Conservation (phyloP, 306 rosid species). For the Ziziphus jujuba region DNA sequence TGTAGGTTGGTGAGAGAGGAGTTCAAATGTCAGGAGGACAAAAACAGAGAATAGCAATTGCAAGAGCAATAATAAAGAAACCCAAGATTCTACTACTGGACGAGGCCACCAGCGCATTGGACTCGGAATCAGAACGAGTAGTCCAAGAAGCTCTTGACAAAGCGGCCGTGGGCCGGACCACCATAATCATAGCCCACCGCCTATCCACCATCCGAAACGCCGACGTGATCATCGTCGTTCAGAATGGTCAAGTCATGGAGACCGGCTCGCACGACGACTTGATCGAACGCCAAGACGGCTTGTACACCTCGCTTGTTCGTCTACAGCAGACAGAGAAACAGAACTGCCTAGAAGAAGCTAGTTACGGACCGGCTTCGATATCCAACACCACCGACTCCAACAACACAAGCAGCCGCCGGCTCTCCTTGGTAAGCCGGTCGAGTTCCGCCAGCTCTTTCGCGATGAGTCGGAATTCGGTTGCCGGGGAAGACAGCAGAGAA, state of each 20-base stretch:
- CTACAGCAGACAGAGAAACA: conserved; percentile 58
- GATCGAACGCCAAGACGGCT: conserved; percentile 41
- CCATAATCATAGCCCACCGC: conserved; percentile 82
- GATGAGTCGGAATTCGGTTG: conserved; percentile 18
- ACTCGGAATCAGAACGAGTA: conserved; percentile 72
- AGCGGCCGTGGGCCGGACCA: conserved; percentile 77
- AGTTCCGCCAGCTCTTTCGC: conserved; percentile 48
- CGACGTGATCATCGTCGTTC: conserved; percentile 65
- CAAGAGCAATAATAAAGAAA: conserved; percentile 71
- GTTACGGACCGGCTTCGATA: conserved; percentile 23
- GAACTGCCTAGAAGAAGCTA: conserved; percentile 28
- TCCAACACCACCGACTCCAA: conserved; percentile 32
- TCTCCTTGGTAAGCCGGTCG: conserved; percentile 44
- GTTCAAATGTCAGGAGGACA: conserved; percentile 97
- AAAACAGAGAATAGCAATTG: conserved; percentile 89
- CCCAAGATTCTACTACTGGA: conserved; percentile 74
- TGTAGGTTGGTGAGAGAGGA: conserved; percentile 88
- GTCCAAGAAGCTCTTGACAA: conserved; percentile 90
- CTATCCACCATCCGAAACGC: conserved; percentile 79
- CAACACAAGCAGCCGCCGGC: conserved; percentile 45
- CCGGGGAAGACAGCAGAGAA: conserved; percentile 1
- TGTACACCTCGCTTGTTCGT: conserved; percentile 56
- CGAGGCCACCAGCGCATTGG: conserved; percentile 92
- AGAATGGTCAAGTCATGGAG: conserved; percentile 61
- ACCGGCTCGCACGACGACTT: conserved; percentile 66